Base-by-base conservation (phyloP, 1,284 basidiomycete species). In the Irpex rosettiformis region DNA sequence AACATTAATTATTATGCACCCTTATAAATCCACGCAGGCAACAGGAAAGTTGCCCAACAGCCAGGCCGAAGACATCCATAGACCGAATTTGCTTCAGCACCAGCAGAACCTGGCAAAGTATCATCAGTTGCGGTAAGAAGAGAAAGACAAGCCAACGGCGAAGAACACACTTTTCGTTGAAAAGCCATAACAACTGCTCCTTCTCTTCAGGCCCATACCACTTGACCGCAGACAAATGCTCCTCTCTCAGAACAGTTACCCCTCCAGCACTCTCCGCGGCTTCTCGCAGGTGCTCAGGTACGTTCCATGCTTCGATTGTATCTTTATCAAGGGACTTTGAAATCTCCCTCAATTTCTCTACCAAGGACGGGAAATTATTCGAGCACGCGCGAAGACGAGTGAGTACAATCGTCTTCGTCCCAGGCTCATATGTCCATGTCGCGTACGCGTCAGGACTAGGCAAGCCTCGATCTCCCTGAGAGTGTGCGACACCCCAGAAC, bases 301-400 rank as follows among this genome's bases (percentile, higher is more conserved):
- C 58, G 66, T 82, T 82, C 84, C 86, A 88, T 1, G 79, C 69
- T 63, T 87, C 85, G 24, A 88, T 69, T 53, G 66, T 72, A 47
- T 73, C 67, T 33, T 82, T 69, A 6, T 73, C 72, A 56, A 76
- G 63, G 57, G 73, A 65, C 55, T 64, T 68, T 22, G 81, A 82
- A 18, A 71, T 72, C 28, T 69, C 67, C 52, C 75, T 64, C 2
- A 84, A 65, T 43, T 67, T 69, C 7, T 60, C 60, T 22, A 86
- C 61, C 27, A 88, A 65, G 0, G 54, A 61, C 4, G 69, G 68
- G 53, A 86, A 79, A 2, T 71, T 70, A 1, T 70, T 64, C 24
- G 56, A 60, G 5, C 67, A 69, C 4, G 74, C 75, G 11, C 77
- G 73, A 6, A 88, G 43, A 3, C 83, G 78, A 7, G 82, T 84